Percentiles rank a stretch among this genome's conserved stretches.
These are phyloP conservation scores for Heterobasidion irregulare DNA, from an alignment of 1,284 basidiomycete genomes.

Conservation along the genomic window DNA sequence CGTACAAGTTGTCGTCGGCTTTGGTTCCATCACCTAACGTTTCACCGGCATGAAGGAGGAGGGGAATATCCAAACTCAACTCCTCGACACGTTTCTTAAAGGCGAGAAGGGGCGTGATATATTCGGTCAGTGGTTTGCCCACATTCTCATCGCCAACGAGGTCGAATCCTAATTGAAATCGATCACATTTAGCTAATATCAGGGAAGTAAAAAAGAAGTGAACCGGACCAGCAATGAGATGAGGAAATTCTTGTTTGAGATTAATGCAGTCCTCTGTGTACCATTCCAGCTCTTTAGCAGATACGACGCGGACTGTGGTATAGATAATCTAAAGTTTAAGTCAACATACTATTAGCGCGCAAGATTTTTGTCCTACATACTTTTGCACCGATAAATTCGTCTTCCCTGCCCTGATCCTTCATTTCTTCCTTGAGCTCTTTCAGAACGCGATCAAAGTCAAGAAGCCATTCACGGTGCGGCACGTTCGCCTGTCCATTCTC, in stretches of 20 bases:
- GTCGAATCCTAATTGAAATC: constrained; percentile 55
- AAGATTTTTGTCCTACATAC: constrained; percentile 21
- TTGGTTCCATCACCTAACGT: constrained; percentile 65
- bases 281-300: constrained; percentile 52
- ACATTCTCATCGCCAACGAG: constrained; percentile 72
- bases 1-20: constrained; percentile 70
- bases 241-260: constrained; percentile 68
- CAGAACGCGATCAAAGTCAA: constrained; percentile 47
- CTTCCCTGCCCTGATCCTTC: constrained; percentile 38
- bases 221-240: constrained; percentile 54
- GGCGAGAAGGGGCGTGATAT: constrained; percentile 50
- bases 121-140: constrained; percentile 53
- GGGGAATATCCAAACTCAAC: constrained; percentile 60
- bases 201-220: not conserved
- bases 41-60: constrained; percentile 77
- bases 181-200: not conserved
- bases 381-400: constrained; percentile 58
- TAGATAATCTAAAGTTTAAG: constrained; percentile 53
- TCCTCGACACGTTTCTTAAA: constrained; percentile 53
- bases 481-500: constrained; percentile 48
- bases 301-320: constrained; percentile 50
- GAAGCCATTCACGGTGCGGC: constrained; percentile 53
- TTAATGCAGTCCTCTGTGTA: constrained; percentile 67
- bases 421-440: constrained; percentile 48
- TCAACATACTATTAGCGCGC: not conserved